A percentile compares a stretch with the other conserved stretches of the same genome.
Evolutionary conservation across 768 basidiomycete genomes (phyloP).

Genomic region (Podaxis mareebaensis): DNA sequence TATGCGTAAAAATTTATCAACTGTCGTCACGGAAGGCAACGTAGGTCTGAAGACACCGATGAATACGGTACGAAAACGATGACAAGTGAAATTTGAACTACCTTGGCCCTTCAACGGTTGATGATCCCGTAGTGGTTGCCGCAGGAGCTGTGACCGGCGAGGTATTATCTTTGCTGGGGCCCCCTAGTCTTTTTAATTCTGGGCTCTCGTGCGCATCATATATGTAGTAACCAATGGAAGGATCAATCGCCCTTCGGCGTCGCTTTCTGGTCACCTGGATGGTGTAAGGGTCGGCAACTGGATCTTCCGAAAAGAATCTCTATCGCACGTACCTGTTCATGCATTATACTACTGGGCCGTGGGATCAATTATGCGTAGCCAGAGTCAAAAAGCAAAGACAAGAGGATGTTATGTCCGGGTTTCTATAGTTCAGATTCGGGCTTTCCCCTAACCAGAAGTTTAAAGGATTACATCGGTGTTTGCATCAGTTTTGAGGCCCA

Average conservation of each 20-base stretch:
- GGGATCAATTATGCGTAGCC: too few species aligned
- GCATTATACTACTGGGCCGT: background rate
- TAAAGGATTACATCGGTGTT: too few species aligned
- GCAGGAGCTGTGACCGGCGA: background rate
- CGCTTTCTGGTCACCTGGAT: conserved; percentile 32
- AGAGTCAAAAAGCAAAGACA: too few species aligned
- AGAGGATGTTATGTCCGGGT: too few species aligned
- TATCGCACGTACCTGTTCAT: background rate
- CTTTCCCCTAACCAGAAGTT: too few species aligned
- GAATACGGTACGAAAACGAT: background rate
- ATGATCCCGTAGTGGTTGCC: background rate
- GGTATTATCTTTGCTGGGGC: background rate
- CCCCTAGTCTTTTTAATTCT: background rate
- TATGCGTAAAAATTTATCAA: background rate
- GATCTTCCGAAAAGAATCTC: background rate
- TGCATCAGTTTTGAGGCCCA: too few species aligned
- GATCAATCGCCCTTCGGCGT: conserved; percentile 35
- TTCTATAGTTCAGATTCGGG: too few species aligned
- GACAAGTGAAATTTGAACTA: background rate
- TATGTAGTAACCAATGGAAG: conserved; percentile 40
- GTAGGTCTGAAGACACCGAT: background rate
- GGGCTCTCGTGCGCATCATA: background rate
- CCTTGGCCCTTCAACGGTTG: background rate
- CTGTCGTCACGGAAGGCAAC: background rate
- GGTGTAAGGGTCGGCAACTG: background rate